Evolutionary conservation across 768 basidiomycete genomes (phyloP).

Genomic region (Suillus spraguei): DNA sequence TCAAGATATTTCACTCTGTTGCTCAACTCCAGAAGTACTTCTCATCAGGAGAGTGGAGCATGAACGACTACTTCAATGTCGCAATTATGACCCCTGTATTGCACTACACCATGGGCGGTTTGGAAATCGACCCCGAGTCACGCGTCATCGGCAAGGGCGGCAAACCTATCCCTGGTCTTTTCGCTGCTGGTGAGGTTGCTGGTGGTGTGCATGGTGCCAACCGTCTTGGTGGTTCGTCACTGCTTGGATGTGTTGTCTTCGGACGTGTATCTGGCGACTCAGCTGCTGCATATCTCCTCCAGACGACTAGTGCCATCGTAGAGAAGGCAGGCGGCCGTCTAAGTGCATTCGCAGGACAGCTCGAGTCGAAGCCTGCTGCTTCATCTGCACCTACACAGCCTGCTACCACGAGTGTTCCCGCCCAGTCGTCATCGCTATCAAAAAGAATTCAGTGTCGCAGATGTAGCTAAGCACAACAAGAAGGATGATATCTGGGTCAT

Average conservation of each 20-base stretch:
- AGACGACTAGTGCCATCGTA: slow-evolving; percentile 63
- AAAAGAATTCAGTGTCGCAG: slow-evolving; percentile 50
- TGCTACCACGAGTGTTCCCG: slow-evolving; percentile 35
- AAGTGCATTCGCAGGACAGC: slow-evolving; percentile 74
- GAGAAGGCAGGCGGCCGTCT: slow-evolving; percentile 83
- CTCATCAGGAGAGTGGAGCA: slow-evolving; percentile 79
- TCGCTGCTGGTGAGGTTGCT: slow-evolving; percentile 95
- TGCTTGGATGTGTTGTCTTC: slow-evolving; percentile 96
- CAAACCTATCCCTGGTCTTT: slow-evolving; percentile 86
- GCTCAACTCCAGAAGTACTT: slow-evolving; percentile 53
- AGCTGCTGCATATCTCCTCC: slow-evolving; percentile 89
- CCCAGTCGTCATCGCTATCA: slow-evolving; percentile 34
- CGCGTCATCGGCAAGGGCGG: slow-evolving; percentile 73
- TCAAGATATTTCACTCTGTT: neutral
- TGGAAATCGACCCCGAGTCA: slow-evolving; percentile 89
- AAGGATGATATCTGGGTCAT: slow-evolving; percentile 96
- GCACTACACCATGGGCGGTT: slow-evolving; percentile 98
- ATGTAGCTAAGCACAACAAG: slow-evolving; percentile 89
- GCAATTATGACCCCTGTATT: slow-evolving; percentile 98
- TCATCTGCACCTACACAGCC: slow-evolving; percentile 41
- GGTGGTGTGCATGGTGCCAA: slow-evolving; percentile 99
- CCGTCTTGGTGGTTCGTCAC: slow-evolving; percentile 91
- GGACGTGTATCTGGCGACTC: slow-evolving; percentile 94
- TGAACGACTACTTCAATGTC: slow-evolving; percentile 91
- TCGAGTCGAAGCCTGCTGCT: slow-evolving; percentile 45